Evolutionary conservation across 495 filamentous ascomycete species (phyloP).

Genomic region (Talaromyces wortmannii): DNA sequence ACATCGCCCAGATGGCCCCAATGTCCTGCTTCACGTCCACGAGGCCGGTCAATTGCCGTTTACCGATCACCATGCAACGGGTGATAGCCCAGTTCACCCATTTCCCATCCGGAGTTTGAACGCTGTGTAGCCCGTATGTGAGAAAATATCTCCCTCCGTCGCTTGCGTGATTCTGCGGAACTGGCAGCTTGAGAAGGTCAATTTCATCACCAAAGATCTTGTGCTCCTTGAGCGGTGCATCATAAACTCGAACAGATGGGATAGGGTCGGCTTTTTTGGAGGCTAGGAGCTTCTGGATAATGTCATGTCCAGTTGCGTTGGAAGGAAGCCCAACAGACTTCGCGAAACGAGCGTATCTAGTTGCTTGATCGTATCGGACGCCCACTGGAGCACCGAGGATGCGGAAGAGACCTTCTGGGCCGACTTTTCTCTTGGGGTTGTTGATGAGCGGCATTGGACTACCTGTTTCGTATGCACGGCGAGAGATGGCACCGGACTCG

Average conservation of each 20-base stretch:
- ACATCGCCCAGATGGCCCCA: conserved; percentile 24
- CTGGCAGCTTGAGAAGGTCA: conserved; percentile 23
- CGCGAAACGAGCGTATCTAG: conserved; percentile 22
- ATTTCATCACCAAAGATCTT: conserved; percentile 23
- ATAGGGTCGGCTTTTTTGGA: conserved; percentile 15
- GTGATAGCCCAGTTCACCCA: conserved; percentile 38
- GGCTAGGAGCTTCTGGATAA: conserved; percentile 19
- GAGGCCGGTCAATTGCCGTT: conserved; percentile 17
- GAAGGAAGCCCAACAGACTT: conserved; percentile 21
- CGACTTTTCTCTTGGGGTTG: conserved; percentile 21
- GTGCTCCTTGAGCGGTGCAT: conserved; percentile 26
- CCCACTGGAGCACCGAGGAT: conserved; percentile 28
- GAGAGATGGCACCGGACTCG: conserved; percentile 25
- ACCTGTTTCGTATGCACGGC: conserved; percentile 24
- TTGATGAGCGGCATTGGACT: conserved; percentile 31
- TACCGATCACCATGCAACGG: conserved; percentile 28
- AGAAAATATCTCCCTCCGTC: conserved; percentile 32
- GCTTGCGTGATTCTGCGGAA: conserved; percentile 20
- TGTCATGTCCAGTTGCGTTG: conserved; percentile 15
- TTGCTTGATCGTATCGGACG: conserved; percentile 10
- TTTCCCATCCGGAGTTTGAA: conserved; percentile 22
- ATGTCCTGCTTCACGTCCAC: conserved; percentile 25
- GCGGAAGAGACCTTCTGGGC: conserved; percentile 21
- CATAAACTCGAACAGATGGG: conserved; percentile 13
- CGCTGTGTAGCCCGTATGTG: conserved; percentile 29